Evolutionary conservation across 306 rosid species (phyloP).

Genomic region (Castanea mollissima): DNA sequence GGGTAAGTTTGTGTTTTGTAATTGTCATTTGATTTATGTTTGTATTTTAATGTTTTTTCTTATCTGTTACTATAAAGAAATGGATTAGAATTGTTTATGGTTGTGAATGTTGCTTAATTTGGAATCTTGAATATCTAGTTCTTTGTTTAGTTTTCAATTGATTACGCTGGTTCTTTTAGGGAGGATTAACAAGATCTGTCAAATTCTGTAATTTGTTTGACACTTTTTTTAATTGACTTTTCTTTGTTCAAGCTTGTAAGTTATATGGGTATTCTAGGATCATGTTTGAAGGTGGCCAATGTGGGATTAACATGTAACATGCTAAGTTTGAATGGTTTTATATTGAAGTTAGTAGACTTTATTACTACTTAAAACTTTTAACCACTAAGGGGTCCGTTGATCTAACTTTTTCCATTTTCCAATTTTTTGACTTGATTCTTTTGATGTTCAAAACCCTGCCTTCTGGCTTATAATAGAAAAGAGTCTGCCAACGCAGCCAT

Average conservation of each 20-base stretch:
- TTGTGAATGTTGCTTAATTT: background rate
- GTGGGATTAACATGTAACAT: background rate
- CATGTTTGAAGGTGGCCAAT: background rate
- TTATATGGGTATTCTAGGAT: background rate
- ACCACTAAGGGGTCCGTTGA: background rate
- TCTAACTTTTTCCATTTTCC: background rate
- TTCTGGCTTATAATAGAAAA: background rate
- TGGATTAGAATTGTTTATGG: no score
- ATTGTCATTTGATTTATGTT: background rate
- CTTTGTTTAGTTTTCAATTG: background rate
- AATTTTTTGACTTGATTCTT: background rate
- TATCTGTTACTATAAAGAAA: background rate
- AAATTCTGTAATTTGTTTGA: background rate
- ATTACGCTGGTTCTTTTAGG: background rate
- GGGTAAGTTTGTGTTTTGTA: background rate
- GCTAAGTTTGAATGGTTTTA: background rate
- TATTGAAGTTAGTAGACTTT: background rate
- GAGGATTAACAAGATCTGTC: background rate
- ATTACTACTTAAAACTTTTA: background rate
- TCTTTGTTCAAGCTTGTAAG: background rate
- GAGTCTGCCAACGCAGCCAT: background rate
- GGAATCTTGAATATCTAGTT: background rate
- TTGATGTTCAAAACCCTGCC: background rate
- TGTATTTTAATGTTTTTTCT: background rate
- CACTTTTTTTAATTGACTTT: background rate